A percentile compares a stretch with the other conserved stretches of the same genome.
Conservation (phyloP, 371 early-diverging fungal species). For the Rhizopus stolonifer region DNA sequence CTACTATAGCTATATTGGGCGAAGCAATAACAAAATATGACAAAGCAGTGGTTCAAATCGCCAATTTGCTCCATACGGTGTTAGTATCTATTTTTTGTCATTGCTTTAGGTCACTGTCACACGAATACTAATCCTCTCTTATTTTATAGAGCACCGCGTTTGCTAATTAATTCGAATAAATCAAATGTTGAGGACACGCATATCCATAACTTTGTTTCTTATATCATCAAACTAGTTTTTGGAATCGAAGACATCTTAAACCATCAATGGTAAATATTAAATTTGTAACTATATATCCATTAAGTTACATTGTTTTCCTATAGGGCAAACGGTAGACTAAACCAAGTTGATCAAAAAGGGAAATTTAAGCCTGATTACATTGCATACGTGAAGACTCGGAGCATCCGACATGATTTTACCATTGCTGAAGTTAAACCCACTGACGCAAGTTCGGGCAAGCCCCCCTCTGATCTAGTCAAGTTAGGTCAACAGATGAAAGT, state of each 20-base stretch:
- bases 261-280: slow-evolving; percentile 20
- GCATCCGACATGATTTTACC: slow-evolving; percentile 10
- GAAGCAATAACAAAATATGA: slow-evolving; percentile 15
- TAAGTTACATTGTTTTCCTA: slow-evolving; percentile 8
- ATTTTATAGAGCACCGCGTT: slow-evolving; percentile 8
- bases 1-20: slow-evolving; percentile 8
- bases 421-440: slow-evolving; percentile 11
- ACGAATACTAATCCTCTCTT: slow-evolving; percentile 12
- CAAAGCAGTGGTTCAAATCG: slow-evolving; percentile 10
- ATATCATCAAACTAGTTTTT: slow-evolving; percentile 8
- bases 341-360: slow-evolving; percentile 7
- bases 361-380: slow-evolving; percentile 17
- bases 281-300: slow-evolving; percentile 6
- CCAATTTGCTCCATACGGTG: slow-evolving; percentile 14
- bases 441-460: slow-evolving; percentile 7
- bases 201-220: slow-evolving; percentile 12
- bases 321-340: slow-evolving; percentile 14
- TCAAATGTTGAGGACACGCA: slow-evolving; percentile 8
- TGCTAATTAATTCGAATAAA: slow-evolving; percentile 9
- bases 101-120: slow-evolving; percentile 4
- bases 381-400: slow-evolving; percentile 9
- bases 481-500: slow-evolving; percentile 12
- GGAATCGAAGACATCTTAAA: slow-evolving; percentile 10
- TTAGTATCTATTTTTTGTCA: slow-evolving; percentile 12
- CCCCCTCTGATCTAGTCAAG: slow-evolving; percentile 9